These are phyloP conservation scores for Tuber melanosporum DNA, from an alignment of 495 filamentous ascomycete species.

Conservation along the genomic window DNA sequence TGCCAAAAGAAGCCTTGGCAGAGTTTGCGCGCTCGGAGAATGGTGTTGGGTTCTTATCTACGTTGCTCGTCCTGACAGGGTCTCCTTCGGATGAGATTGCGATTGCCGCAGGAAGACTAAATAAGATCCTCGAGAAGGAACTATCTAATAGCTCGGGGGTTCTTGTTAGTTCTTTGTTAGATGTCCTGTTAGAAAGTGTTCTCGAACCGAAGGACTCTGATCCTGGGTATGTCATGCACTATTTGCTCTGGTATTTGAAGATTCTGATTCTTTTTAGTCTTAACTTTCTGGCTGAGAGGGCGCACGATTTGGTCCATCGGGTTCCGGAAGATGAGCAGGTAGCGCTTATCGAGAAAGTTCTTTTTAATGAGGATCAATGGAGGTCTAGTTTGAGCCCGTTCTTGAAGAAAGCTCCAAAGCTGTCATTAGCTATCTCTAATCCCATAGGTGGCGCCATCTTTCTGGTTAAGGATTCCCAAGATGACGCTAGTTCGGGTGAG, in stretches of 20 bases:
- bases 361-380: conserved; percentile 52
- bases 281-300: conserved; percentile 52
- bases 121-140: conserved; percentile 45
- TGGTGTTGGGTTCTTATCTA: conserved; percentile 52
- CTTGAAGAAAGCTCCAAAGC: conserved; percentile 52
- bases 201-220: conserved; percentile 50
- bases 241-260: background rate
- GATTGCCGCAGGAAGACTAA: conserved; percentile 48
- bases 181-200: conserved; percentile 52
- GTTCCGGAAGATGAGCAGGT: conserved; percentile 40
- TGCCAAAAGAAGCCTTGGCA: conserved; percentile 44
- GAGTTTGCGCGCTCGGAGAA: conserved; percentile 46
- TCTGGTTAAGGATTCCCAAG: conserved; percentile 47
- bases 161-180: conserved; percentile 43
- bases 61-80: conserved; percentile 54
- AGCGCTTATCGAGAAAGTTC: conserved; percentile 44
- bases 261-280: conserved; percentile 43
- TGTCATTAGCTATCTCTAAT: conserved; percentile 64
- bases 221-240: conserved; percentile 43
- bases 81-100: conserved; percentile 52
- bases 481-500: background rate
- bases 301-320: conserved; percentile 49
- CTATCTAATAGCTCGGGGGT: conserved; percentile 44
- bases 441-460: conserved; percentile 64
- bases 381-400: conserved; percentile 53